Evolutionary conservation across 441 rosid species (phyloP).

Genomic region (Pelargonium cotyledonis): DNA sequence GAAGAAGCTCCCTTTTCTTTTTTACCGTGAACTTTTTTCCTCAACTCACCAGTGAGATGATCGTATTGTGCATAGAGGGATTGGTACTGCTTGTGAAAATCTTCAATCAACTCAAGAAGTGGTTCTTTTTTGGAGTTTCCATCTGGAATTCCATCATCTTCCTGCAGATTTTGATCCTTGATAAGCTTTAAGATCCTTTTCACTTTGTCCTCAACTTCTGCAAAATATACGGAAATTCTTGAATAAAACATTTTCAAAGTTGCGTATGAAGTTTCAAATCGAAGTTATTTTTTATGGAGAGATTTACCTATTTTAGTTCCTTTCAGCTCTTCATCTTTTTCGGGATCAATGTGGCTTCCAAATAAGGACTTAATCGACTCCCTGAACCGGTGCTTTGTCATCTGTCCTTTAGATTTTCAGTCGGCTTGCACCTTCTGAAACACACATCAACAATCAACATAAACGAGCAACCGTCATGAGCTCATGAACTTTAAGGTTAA

Average conservation of each 20-base stretch:
- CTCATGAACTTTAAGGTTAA: conserved; percentile 15
- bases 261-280: neutral
- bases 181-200: conserved; percentile 61
- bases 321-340: conserved; percentile 63
- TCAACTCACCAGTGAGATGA: conserved; percentile 69
- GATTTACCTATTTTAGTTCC: conserved; percentile 67
- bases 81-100: conserved; percentile 64
- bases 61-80: conserved; percentile 61
- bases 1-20: conserved; percentile 31
- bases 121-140: conserved; percentile 43
- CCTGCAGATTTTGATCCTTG: conserved; percentile 48
- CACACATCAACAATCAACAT: conserved; percentile 20
- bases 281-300: conserved; percentile 7
- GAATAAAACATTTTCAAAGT: conserved; percentile 7
- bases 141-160: conserved; percentile 29
- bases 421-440: conserved; percentile 21
- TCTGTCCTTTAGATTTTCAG: conserved; percentile 35
- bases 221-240: conserved; percentile 16
- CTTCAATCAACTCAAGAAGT: conserved; percentile 58
- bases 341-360: conserved; percentile 71
- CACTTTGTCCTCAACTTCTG: conserved; percentile 77
- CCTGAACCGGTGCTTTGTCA: conserved; percentile 56
- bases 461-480: conserved; percentile 10
- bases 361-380: conserved; percentile 71
- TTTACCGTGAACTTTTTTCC: conserved; percentile 49